Conservation (phyloP, 108 stramenopile genomes). For the Aurantiochytrium sp. region DNA sequence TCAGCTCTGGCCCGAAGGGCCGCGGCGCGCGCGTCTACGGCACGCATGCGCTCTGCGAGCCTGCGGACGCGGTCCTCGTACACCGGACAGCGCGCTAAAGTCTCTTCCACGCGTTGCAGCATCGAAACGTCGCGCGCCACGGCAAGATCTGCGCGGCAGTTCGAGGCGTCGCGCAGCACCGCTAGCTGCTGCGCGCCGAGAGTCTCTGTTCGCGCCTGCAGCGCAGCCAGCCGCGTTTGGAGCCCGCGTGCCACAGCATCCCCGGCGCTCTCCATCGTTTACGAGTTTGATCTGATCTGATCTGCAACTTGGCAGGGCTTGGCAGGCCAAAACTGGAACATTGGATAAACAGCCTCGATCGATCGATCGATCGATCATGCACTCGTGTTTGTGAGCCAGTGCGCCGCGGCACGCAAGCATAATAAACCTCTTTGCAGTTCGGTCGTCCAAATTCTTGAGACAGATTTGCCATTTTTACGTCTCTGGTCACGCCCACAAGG, state of each 20-base stretch:
- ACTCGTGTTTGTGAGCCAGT: no score
- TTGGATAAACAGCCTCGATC: no score
- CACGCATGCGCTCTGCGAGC: background rate
- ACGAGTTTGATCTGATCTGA: background rate
- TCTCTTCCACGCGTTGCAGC: background rate
- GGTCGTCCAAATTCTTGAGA: background rate
- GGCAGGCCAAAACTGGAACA: background rate
- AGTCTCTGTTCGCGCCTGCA: background rate
- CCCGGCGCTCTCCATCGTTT: background rate
- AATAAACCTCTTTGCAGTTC: background rate
- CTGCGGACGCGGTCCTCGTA: background rate
- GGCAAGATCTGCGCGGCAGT: background rate
- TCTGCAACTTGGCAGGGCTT: background rate
- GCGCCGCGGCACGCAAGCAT: no score
- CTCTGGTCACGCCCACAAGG: background rate
- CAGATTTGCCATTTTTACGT: background rate
- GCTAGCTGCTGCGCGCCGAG: background rate
- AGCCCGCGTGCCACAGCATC: background rate
- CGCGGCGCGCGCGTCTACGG: background rate
- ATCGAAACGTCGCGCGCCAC: background rate
- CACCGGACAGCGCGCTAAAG: background rate
- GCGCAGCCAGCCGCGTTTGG: background rate
- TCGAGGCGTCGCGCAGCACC: background rate
- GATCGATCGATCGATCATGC: no score
- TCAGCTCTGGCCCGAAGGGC: background rate